Evolutionary conservation across 192 early-diverging fungal species (phyloP).

Genomic region (Backusella westeae): DNA sequence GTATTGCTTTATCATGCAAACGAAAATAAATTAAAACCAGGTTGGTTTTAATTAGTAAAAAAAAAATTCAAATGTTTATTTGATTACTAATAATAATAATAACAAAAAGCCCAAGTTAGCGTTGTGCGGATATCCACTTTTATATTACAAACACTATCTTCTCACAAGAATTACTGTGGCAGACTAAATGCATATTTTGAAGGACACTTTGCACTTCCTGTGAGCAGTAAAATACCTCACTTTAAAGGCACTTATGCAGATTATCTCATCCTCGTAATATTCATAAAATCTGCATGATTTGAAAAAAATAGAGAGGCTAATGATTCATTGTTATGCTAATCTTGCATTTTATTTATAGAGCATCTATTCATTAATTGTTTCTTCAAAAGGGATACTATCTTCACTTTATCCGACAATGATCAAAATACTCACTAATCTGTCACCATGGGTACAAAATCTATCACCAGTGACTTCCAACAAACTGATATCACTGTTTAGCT

Average conservation of each 20-base stretch:
- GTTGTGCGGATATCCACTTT: constrained; percentile 70
- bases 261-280: constrained; percentile 69
- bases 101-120: constrained; percentile 55
- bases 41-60: constrained; percentile 33
- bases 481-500: constrained; percentile 70
- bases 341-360: constrained; percentile 41
- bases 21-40: constrained; percentile 56
- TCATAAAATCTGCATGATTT: neutral
- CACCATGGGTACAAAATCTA: constrained; percentile 75
- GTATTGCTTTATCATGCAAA: constrained; percentile 61
- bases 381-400: constrained; percentile 61
- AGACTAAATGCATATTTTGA: constrained; percentile 67
- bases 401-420: constrained; percentile 77
- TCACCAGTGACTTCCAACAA: constrained; percentile 70
- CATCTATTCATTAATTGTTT: constrained; percentile 71
- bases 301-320: neutral
- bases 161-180: constrained; percentile 60
- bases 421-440: constrained; percentile 74
- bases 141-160: constrained; percentile 68
- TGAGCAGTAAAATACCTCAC: constrained; percentile 47
- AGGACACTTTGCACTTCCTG: constrained; percentile 53
- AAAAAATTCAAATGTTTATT: neutral
- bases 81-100: neutral
- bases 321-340: neutral
- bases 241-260: constrained; percentile 73